Evolutionary conservation across 345 rosid species (phyloP).

Genomic region (Cardamine resedifolia): DNA sequence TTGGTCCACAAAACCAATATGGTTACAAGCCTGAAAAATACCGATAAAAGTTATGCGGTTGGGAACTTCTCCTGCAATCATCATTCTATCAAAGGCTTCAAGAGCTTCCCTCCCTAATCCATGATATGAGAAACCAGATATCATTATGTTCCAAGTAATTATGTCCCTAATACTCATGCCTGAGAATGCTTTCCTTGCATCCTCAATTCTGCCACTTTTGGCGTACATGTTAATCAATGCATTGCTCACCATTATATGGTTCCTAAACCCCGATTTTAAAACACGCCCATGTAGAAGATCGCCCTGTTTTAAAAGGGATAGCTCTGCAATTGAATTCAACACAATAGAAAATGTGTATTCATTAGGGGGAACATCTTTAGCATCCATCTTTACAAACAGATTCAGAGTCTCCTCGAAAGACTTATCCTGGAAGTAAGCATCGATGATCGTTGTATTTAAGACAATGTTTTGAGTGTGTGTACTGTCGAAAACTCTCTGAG

Average conservation of each 20-base stretch:
- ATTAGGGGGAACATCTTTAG: slow-evolving; percentile 51
- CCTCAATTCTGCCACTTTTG: slow-evolving; percentile 56
- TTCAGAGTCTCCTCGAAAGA: slow-evolving; percentile 69
- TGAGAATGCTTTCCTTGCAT: slow-evolving; percentile 52
- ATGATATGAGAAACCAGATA: slow-evolving; percentile 77
- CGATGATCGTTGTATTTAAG: slow-evolving; percentile 61
- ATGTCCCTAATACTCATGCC: slow-evolving; percentile 42
- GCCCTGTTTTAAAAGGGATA: slow-evolving; percentile 60
- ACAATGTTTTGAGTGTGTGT: slow-evolving; percentile 51
- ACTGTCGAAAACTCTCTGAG: slow-evolving; percentile 53
- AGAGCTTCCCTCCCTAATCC: slow-evolving; percentile 71
- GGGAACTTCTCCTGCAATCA: slow-evolving; percentile 52
- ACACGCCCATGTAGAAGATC: slow-evolving; percentile 49
- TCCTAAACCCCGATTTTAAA: slow-evolving; percentile 54
- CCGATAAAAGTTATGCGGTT: slow-evolving; percentile 76
- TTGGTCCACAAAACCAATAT: slow-evolving; percentile 55
- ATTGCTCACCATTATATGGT: slow-evolving; percentile 59
- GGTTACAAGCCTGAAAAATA: slow-evolving; percentile 76
- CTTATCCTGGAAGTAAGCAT: slow-evolving; percentile 67
- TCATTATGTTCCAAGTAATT: slow-evolving; percentile 71
- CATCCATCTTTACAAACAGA: slow-evolving; percentile 50
- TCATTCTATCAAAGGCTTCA: slow-evolving; percentile 55
- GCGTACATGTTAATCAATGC: slow-evolving; percentile 76
- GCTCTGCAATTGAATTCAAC: slow-evolving; percentile 61
- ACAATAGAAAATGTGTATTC: slow-evolving; percentile 61